Evolutionary conservation across 441 rosid species (phyloP).

Genomic region (Gossypium schwendimanii): DNA sequence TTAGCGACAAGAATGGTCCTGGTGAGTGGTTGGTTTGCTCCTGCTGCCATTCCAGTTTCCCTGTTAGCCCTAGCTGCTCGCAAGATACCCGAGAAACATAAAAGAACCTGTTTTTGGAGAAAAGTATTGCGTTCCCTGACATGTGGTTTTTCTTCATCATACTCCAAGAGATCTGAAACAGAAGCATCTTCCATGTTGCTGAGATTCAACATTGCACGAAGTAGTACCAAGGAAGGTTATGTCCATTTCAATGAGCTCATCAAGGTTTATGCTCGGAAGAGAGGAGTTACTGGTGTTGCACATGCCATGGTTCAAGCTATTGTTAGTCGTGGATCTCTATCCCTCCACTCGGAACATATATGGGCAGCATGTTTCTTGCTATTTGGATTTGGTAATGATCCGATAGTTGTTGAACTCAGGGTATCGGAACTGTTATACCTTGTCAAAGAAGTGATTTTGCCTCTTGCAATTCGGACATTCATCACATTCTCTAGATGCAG

Average conservation of each 20-base stretch:
- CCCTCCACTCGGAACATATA: slow-evolving; percentile 56
- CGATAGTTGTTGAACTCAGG: slow-evolving; percentile 57
- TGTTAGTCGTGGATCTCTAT: slow-evolving; percentile 49
- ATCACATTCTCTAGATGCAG: slow-evolving; percentile 71
- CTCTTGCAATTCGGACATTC: slow-evolving; percentile 70
- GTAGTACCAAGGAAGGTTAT: slow-evolving; percentile 52
- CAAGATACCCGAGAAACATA: slow-evolving; percentile 66
- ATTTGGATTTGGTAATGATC: slow-evolving; percentile 66
- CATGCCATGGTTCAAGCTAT: slow-evolving; percentile 73
- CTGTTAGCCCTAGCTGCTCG: slow-evolving; percentile 65
- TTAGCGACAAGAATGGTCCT: slow-evolving; percentile 83
- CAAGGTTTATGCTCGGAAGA: slow-evolving; percentile 54
- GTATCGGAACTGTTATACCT: slow-evolving; percentile 52
- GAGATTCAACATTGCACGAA: slow-evolving; percentile 77
- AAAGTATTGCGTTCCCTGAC: slow-evolving; percentile 49
- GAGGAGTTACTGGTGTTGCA: slow-evolving; percentile 43
- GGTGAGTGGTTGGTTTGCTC: slow-evolving; percentile 91
- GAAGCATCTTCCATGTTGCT: slow-evolving; percentile 76
- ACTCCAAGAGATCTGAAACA: slow-evolving; percentile 57
- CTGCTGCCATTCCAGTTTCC: slow-evolving; percentile 63
- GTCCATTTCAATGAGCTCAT: slow-evolving; percentile 58
- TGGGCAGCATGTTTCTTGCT: slow-evolving; percentile 84
- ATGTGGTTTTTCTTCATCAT: slow-evolving; percentile 61
- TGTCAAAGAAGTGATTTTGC: slow-evolving; percentile 60
- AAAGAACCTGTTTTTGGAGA: slow-evolving; percentile 48